Evolutionary conservation across 441 rosid species (phyloP).

Genomic region (Mallotus repandus): DNA sequence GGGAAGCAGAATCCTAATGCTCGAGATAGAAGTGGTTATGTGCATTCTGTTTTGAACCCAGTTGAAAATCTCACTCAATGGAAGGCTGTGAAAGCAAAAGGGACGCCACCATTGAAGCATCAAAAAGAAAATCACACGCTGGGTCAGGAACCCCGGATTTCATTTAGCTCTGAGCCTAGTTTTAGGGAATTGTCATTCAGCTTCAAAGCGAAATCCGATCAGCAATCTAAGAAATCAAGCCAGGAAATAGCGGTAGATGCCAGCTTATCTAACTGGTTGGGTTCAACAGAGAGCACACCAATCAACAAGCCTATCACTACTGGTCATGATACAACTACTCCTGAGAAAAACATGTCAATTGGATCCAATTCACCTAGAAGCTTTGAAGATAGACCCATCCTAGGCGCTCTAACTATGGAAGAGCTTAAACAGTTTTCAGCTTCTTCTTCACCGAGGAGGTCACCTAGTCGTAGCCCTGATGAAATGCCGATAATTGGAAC

Average conservation of each 20-base stretch:
- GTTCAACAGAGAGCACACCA: constrained; percentile 53
- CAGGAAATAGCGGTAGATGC: constrained; percentile 61
- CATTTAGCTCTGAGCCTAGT: constrained; percentile 34
- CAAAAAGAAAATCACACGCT: constrained; percentile 50
- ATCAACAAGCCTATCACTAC: constrained; percentile 35
- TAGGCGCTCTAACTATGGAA: constrained; percentile 59
- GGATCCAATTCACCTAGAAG: constrained; percentile 43
- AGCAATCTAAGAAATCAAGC: constrained; percentile 29
- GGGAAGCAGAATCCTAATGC: constrained; percentile 34
- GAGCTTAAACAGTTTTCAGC: constrained; percentile 67
- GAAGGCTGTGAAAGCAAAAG: constrained; percentile 70
- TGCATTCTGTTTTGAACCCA: constrained; percentile 64
- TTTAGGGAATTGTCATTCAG: constrained; percentile 33
- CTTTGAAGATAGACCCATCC: constrained; percentile 57
- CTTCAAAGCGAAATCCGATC: constrained; percentile 29
- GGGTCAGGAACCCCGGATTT: constrained; percentile 37
- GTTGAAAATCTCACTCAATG: constrained; percentile 80
- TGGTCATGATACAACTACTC: constrained; percentile 22
- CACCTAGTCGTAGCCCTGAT: constrained; percentile 72
- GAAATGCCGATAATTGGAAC: constrained; percentile 69
- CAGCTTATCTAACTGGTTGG: constrained; percentile 93
- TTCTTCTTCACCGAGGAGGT: constrained; percentile 53
- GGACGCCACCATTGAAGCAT: constrained; percentile 34
- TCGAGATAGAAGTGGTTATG: constrained; percentile 54
- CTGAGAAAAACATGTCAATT: constrained; percentile 35